Evolutionary conservation across 495 filamentous ascomycete species (phyloP), one percentile per base, ranked within the genome.

Genomic region (Penicillium roqueforti): DNA sequence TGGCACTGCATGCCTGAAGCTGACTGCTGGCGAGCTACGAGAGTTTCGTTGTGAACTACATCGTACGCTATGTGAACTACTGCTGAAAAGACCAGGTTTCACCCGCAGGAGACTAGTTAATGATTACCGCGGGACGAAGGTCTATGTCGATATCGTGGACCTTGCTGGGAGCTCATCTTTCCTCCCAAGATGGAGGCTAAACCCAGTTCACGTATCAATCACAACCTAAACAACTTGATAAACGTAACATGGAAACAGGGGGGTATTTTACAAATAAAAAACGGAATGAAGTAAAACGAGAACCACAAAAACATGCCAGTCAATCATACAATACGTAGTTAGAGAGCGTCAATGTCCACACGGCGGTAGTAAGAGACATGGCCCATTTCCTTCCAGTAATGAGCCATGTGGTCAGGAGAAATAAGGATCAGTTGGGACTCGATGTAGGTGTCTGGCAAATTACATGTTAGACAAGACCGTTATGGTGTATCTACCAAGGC

Each of bases 331-430:
- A 83, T 23, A 23, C 4, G 22, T 23, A 11, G 28, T 13, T 11
- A 10, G 11, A 31, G 28, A 79, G 87, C 50, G 47, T 92, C 86
- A 55, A 95, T 82, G 61, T 96, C 76, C 22, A 96, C 84, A 46
- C 92, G 80, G 51, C 86, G 77, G 60, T 86, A 93, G 61, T 83
- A 92, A 34, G 83, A 91, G 53, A 96, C 87, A 57, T 92, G 87
- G 0, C 85, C 85, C 71, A 91, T 87, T 4, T 73, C 65, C 43
- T 83, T 75, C 92, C 92, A 97, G 67, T 90, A 87, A 59, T 92
- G 88, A 1, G 89, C 92, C 43, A 96, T 68, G 46, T 79, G 78
- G 62, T 95, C 76, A 19, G 81, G 76, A n/a, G 86, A 88, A 31
- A 93, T 79, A 38, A 96, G 76, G 47, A 96, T 85, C 40, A 97